Evolutionary conservation across 2,329 filamentous ascomycete species (phyloP).

Genomic region (Coniochaeta pulveracea): DNA sequence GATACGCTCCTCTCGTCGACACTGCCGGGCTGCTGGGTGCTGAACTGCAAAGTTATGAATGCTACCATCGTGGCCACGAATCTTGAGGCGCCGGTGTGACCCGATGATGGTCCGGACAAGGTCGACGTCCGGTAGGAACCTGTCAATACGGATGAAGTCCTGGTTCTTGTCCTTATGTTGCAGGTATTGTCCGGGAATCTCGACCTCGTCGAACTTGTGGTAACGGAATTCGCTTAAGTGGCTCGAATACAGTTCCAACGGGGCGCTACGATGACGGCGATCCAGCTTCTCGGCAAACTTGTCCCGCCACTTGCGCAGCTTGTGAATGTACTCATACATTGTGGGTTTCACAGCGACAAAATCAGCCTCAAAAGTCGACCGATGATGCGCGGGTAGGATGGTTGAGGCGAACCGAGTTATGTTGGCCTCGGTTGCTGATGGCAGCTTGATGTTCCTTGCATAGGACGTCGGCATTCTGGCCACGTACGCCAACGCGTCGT

Average conservation of each 20-base stretch:
- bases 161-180: constrained; percentile 98
- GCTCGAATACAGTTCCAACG: constrained; percentile 76
- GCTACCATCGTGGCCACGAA: constrained; percentile 94
- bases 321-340: constrained; percentile 98
- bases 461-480: constrained; percentile 79
- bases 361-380: constrained; percentile 94
- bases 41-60: constrained; percentile 95
- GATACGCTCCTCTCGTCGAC: constrained; percentile 87
- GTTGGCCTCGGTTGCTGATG: constrained; percentile 82
- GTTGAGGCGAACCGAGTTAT: constrained; percentile 96
- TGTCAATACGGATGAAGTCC: constrained; percentile 94
- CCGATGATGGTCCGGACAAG: constrained; percentile 82
- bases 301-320: constrained; percentile 88
- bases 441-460: constrained; percentile 83
- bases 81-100: constrained; percentile 86
- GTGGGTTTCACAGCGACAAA: constrained; percentile 93
- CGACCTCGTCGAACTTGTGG: constrained; percentile 96
- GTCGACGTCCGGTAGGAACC: constrained; percentile 91
- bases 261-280: constrained; percentile 59
- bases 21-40: constrained; percentile 86
- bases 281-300: constrained; percentile 98
- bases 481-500: constrained; percentile 89
- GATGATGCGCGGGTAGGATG: constrained; percentile 86
- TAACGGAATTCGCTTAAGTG: constrained; percentile 95
- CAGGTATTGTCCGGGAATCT: constrained; percentile 93